Evolutionary conservation across 106 monocot species (phyloP).

Genomic region (Phalaenopsis equestris): DNA sequence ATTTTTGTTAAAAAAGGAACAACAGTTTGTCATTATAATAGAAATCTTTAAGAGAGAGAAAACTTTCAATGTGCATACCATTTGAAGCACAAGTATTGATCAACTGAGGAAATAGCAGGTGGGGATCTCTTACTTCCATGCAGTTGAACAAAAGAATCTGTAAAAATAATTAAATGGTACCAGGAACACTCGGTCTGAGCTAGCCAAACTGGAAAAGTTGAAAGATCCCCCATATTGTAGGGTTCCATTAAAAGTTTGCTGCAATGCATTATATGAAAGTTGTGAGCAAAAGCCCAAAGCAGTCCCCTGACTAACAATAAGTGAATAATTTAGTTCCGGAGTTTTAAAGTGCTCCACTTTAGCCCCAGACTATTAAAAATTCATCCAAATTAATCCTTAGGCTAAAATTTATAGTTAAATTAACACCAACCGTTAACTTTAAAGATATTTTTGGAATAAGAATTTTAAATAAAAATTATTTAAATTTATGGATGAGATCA

Average conservation of each 20-base stretch:
- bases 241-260: neutral
- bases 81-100: constrained; percentile 40
- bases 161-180: constrained; percentile 2
- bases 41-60: neutral
- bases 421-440: too few relatives aligned
- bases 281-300: too few relatives aligned
- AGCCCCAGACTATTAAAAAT: too few relatives aligned
- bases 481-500: too few relatives aligned
- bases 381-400: too few relatives aligned
- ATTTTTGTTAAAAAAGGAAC: neutral
- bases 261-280: neutral
- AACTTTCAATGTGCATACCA: constrained; percentile 32
- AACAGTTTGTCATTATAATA: neutral
- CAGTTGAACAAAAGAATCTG: constrained; percentile 95
- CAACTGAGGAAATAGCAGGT: constrained; percentile 61
- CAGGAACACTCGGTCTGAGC: neutral
- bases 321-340: too few relatives aligned
- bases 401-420: too few relatives aligned
- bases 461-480: too few relatives aligned
- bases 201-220: neutral
- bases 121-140: constrained; percentile 86
- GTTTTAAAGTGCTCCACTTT: too few relatives aligned
- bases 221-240: neutral
- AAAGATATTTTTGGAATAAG: too few relatives aligned
- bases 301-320: too few relatives aligned